Base-by-base conservation (phyloP, 805 yeast genomes). In the Metschnikowia cubensis region DNA sequence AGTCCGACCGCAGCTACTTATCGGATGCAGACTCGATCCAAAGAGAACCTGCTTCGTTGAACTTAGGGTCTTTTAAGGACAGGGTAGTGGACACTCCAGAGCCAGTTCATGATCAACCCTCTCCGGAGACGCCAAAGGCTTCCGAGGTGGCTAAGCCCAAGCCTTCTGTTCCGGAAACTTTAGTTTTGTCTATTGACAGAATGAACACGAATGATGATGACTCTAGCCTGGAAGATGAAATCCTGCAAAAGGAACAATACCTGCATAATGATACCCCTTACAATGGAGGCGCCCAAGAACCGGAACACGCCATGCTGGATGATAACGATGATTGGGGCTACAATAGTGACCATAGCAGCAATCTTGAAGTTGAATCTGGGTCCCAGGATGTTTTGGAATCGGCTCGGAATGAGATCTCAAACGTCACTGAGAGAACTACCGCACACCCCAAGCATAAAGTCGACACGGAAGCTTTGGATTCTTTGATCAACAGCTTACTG, bases 1-100 rank as follows among this genome's bases (percentile, higher is more conserved):
- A 48, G 32, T 68, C 74, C 1, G 75, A 71, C 17, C 50, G 56
- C 45, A 71, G 76, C 48, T 71, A 61, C 49, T 61, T 57, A 35
- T 71, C 76, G 1, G 76, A 72, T 44, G 66, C 67, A 6, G 75
- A 71, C 52, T 70, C 75, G 14, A 70, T 71, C 21, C 77, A 71
- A 49, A 42, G 61, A 29, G 77, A 73, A 51, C 75, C 75, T 2
- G 59, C 50, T 1, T 53, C 52, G 21, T 58, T 72, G 50, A 58
- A 66, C 37, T 54, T 72, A 36, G 31, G 42, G 17, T 33, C 44
- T 13, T 31, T 18, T 22, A 48, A 44, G 42, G 44, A 14, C 5
- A 14, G 4, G 21, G 6, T 4, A 10, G 2, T 17, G 10, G 14
- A 32, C 13, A 10, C 17, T 14, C 20, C 6, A 17, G 31, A 42